Base-by-base conservation (phyloP, 495 filamentous ascomycete species). In the Penicillium alfredii region DNA sequence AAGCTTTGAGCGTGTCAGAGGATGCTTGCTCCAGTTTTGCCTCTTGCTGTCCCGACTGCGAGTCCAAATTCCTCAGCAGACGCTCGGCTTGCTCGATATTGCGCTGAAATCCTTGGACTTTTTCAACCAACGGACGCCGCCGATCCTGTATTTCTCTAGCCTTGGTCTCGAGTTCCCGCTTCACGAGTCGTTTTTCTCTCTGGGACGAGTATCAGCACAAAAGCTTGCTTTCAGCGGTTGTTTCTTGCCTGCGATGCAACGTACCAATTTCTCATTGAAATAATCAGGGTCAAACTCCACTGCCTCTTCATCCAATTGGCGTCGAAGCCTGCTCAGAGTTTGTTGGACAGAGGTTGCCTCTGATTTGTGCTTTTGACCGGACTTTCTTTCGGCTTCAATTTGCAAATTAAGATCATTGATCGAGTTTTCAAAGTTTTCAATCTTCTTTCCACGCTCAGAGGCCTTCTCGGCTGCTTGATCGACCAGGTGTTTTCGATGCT, bases 31-130 rank as follows among this genome's bases (percentile, higher is more conserved):
- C 61, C 7, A 96, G 68, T 45, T 81, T 77, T 26, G 49, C 73
- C 40, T 81, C 71, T 39, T 85, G 80, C 47, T 84, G 83, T 8
- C 92, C 92, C 14, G 78, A 70, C 38, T 84, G 77, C 2, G 90
- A 90, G 26, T 88, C 71, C 17, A 95, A 64, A 17, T 57, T 65
- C 19, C 58, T 48, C n/a, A 88, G 45, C 24, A 82, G 72, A 9
- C 48, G 41, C 38, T 76, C 40, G 7, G 71, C 56, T 4, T 55
- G 40, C 3, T 66, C 25, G 7, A 72, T 58, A 14, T 52, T 42
- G 1, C 43, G 11, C 2, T 45, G 35, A 23, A 53, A 53, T 24
- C 65, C 47, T 5, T 52, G 49, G 6, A 49, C 15, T 38, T 55
- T 42, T 28, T 56, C 49, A 13, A 43, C 19, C 3, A 67, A 25